Evolutionary conservation across 106 monocot genomes (phyloP).

Genomic region (Acorus gramineus): DNA sequence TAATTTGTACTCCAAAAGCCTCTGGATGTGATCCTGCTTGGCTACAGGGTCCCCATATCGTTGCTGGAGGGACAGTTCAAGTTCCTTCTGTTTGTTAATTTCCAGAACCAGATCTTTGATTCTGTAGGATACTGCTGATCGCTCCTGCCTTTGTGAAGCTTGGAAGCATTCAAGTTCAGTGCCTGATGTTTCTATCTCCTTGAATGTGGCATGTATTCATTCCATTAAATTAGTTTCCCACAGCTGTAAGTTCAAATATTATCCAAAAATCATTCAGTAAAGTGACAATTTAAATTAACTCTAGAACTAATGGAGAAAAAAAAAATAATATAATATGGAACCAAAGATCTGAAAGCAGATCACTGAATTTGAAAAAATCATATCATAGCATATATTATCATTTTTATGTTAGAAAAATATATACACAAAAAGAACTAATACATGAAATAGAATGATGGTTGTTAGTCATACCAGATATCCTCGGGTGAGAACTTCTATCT

Average conservation of each 20-base stretch:
- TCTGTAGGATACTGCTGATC: constrained; percentile 57
- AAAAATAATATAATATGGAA: neutral
- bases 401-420: too few species aligned
- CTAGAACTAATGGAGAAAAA: neutral
- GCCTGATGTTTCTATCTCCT: constrained; percentile 71
- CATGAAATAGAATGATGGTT: too few species aligned
- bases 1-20: constrained; percentile 37
- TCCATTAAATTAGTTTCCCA: constrained; percentile 67
- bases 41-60: constrained; percentile 54
- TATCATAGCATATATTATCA: too few species aligned
- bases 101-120: constrained; percentile 49
- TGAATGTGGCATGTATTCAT: constrained; percentile 73
- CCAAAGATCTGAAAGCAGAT: too few species aligned
- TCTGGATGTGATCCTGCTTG: constrained; percentile 40
- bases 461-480: constrained; percentile 63
- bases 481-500: constrained; percentile 81
- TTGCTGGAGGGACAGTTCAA: constrained; percentile 51
- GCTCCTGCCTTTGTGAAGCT: constrained; percentile 70
- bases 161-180: constrained; percentile 84
- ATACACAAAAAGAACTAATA: too few species aligned
- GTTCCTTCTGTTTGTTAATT: constrained; percentile 67
- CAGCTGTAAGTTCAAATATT: constrained; percentile 28
- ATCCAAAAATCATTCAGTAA: neutral
- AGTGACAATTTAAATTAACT: too few species aligned
- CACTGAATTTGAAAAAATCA: constrained; percentile 1